phyloP scores from a whole-genome alignment of 2,329 filamentous ascomycete species.

The Rhinocladiella similis region DNA sequence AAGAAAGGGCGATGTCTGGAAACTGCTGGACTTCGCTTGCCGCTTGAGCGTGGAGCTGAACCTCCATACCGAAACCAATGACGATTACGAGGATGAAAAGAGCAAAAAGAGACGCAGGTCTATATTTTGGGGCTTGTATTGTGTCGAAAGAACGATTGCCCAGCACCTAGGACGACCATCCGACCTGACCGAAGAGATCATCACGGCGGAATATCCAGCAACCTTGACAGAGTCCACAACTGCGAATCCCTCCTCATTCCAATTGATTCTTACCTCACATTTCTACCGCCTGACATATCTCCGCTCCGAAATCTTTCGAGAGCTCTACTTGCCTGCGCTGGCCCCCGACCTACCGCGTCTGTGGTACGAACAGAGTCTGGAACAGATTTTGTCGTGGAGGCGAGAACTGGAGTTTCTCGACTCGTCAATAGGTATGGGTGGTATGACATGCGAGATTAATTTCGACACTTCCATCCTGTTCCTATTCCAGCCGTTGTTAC shows the following conservation, averaged over 20 bases:
- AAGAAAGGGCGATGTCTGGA: constrained; percentile 32
- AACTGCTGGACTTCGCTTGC: constrained; percentile 33
- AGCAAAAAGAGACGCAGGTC: constrained; percentile 29
- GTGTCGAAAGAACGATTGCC: constrained; percentile 38
- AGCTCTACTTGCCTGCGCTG: constrained; percentile 33
- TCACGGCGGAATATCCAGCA: constrained; percentile 38
- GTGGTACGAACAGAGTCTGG: constrained; percentile 33
- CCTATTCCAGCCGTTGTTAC: constrained; percentile 35
- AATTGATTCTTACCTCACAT: constrained; percentile 34
- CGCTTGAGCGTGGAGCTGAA: constrained; percentile 36
- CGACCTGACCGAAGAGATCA: constrained; percentile 40
- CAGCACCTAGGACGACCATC: constrained; percentile 40
- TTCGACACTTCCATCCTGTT: constrained; percentile 37
- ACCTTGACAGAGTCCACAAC: constrained; percentile 18
- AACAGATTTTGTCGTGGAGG: constrained; percentile 28
- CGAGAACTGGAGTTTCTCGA: constrained; percentile 27
- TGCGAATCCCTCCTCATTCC: constrained; percentile 23
- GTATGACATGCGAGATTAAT: constrained; percentile 35
- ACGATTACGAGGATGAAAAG: constrained; percentile 30
- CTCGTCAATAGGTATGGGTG: constrained; percentile 29
- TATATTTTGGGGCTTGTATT: constrained; percentile 40
- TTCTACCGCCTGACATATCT: constrained; percentile 40
- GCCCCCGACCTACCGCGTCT: constrained; percentile 28
- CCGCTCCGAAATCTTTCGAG: constrained; percentile 38
- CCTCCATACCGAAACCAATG: constrained; percentile 36